A percentile compares a stretch with the other conserved stretches of the same genome.
Evolutionary conservation across 2,329 filamentous ascomycete genomes (phyloP).

Genomic region (Exserohilum rostratum): DNA sequence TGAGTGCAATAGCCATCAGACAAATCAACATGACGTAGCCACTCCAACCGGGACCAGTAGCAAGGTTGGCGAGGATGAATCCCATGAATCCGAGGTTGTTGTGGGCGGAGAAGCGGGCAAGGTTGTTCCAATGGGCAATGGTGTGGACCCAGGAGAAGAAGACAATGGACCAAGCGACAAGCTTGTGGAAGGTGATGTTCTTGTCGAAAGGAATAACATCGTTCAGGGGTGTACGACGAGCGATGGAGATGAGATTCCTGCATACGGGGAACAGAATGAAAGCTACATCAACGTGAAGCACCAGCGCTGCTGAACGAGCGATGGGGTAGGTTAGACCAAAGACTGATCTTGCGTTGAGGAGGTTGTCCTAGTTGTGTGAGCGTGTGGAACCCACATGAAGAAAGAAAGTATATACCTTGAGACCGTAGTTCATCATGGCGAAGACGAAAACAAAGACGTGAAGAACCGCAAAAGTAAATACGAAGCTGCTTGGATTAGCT

Average conservation of each 20-base stretch:
- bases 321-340: constrained; percentile 80
- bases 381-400: not conserved
- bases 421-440: constrained; percentile 77
- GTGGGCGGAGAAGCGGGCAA: constrained; percentile 75
- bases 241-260: constrained; percentile 80
- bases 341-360: constrained; percentile 67
- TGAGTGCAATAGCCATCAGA: constrained; percentile 78
- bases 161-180: constrained; percentile 83
- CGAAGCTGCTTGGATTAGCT: constrained; percentile 64
- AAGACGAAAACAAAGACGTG: constrained; percentile 81
- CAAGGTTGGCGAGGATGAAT: constrained; percentile 77
- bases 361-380: constrained; percentile 59
- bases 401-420: constrained; percentile 59
- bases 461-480: constrained; percentile 74
- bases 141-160: constrained; percentile 89
- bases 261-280: constrained; percentile 82
- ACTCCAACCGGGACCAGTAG: constrained; percentile 82
- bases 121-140: constrained; percentile 86
- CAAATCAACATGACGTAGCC: constrained; percentile 83
- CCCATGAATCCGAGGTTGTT: constrained; percentile 79
- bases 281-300: constrained; percentile 81
- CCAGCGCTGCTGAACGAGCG: constrained; percentile 75
- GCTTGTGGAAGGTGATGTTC: constrained; percentile 88
- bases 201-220: constrained; percentile 89
- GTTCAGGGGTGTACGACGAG: constrained; percentile 80